Evolutionary conservation across 2,329 filamentous ascomycete genomes (phyloP), one percentile per base, ranked within the genome.

Genomic region (Stemphylium vesicarium): DNA sequence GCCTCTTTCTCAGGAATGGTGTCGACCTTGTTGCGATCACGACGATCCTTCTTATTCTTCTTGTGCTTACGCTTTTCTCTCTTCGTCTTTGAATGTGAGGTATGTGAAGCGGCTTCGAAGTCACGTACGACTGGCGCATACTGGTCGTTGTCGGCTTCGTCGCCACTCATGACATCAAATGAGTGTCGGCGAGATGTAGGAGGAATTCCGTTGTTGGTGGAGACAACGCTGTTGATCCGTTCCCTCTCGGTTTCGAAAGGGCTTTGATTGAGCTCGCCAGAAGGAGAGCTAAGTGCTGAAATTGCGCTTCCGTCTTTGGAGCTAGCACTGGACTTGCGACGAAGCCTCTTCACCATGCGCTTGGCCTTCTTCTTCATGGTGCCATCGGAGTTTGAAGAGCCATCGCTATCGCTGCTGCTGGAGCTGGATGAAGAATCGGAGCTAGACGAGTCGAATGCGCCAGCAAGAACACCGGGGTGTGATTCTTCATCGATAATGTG

Each of bases 401-500:
- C 82, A 56, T 90, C 89, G 0, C 88, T 90, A 62, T 93, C 90
- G 12, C 70, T 72, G 50, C 70, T 70, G 57, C 71, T 76, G 6
- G 74, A 76, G 33, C 71, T 72, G 15, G 73, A 77, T 4, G 76
- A 79, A 8, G 85, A 86, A 47, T 74, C 72, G 8, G 83, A 83
- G 49, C 78, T 81, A 2, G 88, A 90, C 0, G 87, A 86, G 60
- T 95, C 90, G 68, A 96, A 84, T 77, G 94, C 91, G 29, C 90
- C 89, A 15, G 90, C 89, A 11, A 93, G 84, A 0, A 95, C 88
- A 60, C 93, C 93, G 18, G 93, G 93, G 40, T 91, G 89, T 0
- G 91, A 88, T 73, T 96, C 93, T 67, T 95, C 92, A 64, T 97
- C 93, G 60, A 97, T 95, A 56, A 96, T 89, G 65, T 93, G 88